Evolutionary conservation across 164 flowering plant species (phyloP).

Genomic region (Tetrastigma voinierianum): DNA sequence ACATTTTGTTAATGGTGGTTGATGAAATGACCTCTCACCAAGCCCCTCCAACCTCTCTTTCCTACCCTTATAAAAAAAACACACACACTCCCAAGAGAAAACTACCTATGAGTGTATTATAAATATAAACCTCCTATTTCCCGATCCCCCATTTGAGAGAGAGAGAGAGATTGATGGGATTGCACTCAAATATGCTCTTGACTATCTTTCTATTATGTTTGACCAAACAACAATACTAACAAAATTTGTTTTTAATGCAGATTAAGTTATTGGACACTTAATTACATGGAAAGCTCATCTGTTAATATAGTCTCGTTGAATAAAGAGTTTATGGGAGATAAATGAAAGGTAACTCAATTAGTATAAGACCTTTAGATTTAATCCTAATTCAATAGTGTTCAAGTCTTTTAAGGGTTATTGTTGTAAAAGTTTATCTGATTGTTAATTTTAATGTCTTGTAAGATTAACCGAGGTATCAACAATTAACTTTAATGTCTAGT

Average conservation of each 20-base stretch:
- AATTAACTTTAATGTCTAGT: no score
- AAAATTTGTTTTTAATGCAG: not conserved
- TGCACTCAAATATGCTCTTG: conserved; percentile 44
- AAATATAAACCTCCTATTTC: conserved; percentile 1
- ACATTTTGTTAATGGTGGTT: conserved; percentile 26
- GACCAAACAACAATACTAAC: conserved; percentile 22
- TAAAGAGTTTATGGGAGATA: no score
- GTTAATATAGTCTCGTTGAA: no score
- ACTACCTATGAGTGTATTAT: not conserved
- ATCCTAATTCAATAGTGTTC: no score
- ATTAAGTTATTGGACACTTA: conserved; percentile 5
- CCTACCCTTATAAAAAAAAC: not conserved
- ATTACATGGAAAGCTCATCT: not conserved
- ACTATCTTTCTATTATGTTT: conserved; percentile 28
- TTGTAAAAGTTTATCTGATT: no score
- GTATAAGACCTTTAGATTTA: no score
- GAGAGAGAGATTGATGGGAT: conserved; percentile 19
- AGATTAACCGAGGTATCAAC: no score
- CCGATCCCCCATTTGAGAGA: conserved; percentile 1
- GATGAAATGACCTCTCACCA: conserved; percentile 40
- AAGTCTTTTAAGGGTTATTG: no score
- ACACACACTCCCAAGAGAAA: not conserved
- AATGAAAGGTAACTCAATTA: no score
- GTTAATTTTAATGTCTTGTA: no score
- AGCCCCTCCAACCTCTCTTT: conserved; percentile 4